phyloP scores from a whole-genome alignment of 805 yeast species.

The Schizosaccharomyces lindneri region DNA sequence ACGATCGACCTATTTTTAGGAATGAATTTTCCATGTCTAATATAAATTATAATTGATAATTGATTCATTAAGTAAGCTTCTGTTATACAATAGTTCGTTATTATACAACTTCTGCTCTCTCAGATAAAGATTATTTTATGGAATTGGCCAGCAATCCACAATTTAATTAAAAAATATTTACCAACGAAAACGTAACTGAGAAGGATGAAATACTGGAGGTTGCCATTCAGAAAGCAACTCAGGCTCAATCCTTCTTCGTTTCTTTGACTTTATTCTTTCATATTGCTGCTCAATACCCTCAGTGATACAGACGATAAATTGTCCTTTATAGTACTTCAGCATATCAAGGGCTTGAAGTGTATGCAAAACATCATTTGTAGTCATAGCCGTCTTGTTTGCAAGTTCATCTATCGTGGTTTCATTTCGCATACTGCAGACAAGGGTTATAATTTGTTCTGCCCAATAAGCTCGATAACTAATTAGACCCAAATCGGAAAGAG shows the following conservation, averaged over 20 bases:
- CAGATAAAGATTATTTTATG: too few species aligned
- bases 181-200: constrained; percentile 91
- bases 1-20: too few species aligned
- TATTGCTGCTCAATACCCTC: constrained; percentile 59
- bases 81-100: too few species aligned
- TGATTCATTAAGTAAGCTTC: too few species aligned
- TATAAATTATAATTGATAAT: too few species aligned
- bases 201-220: constrained; percentile 84
- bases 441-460: constrained; percentile 67
- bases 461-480: constrained; percentile 85
- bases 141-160: too few species aligned
- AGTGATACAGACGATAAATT: constrained; percentile 67
- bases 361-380: constrained; percentile 83
- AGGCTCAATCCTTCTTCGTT: constrained; percentile 43
- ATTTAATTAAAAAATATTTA: constrained; percentile 12
- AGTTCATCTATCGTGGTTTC: constrained; percentile 68
- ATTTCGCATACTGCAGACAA: constrained; percentile 19
- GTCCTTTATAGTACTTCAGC: constrained; percentile 81
- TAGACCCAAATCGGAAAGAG: constrained; percentile 80
- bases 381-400: constrained; percentile 69
- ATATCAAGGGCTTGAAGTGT: constrained; percentile 79
- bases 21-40: too few species aligned
- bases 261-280: constrained; percentile 43
- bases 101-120: too few species aligned
- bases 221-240: constrained; percentile 61